phyloP scores from a whole-genome alignment of 1,284 basidiomycete species.

The Psilocybe mexicana region DNA sequence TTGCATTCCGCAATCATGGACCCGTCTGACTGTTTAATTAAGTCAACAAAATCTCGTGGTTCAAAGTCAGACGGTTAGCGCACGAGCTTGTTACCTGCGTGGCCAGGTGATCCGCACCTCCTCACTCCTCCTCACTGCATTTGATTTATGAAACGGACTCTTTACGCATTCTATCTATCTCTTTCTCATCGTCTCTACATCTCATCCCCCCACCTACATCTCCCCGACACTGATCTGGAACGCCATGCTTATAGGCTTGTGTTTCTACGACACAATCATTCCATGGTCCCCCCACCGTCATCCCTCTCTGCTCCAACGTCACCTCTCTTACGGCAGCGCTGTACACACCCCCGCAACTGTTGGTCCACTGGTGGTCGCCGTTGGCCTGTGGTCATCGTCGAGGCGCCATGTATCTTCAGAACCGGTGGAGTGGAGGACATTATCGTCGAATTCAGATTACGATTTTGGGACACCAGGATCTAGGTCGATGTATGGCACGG shows the following conservation, averaged over 20 bases:
- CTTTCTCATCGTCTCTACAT: conserved; percentile 20
- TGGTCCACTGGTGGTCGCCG: conserved; percentile 26
- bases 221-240: conserved; percentile 13
- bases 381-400: conserved; percentile 37
- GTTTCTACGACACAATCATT: conserved; percentile 35
- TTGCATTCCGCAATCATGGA: conserved; percentile 32
- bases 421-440: conserved; percentile 24
- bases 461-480: conserved; percentile 44
- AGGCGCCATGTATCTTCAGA: conserved; percentile 18
- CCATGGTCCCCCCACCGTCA: conserved; percentile 22
- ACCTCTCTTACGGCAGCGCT: conserved; percentile 51
- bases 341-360: conserved; percentile 35
- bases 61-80: conserved; percentile 29
- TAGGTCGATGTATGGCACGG: conserved; percentile 46
- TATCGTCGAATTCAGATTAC: conserved; percentile 27
- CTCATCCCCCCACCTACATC: conserved; percentile 19
- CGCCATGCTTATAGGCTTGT: conserved; percentile 32
- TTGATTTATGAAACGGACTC: conserved; percentile 49
- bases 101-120: conserved; percentile 41
- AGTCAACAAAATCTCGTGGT: conserved; percentile 28
- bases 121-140: conserved; percentile 35
- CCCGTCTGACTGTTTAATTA: conserved; percentile 24
- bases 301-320: conserved; percentile 16
- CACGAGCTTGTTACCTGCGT: conserved; percentile 49
- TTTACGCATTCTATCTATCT: conserved; percentile 48